Evolutionary conservation across 805 yeast species (phyloP).

Genomic region (Cephaloascus albidus): DNA sequence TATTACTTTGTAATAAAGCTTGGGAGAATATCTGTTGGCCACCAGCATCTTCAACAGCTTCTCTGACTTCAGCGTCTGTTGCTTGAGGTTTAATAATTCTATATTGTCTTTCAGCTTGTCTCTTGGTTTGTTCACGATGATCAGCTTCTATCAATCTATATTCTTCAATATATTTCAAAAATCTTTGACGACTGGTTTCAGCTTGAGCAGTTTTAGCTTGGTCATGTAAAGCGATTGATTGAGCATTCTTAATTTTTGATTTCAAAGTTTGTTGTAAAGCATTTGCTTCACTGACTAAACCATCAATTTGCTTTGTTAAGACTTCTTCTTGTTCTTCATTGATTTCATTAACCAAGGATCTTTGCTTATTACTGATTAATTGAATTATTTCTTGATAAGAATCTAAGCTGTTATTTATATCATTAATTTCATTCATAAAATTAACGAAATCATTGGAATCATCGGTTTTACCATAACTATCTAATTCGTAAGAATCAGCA

Average conservation of each 20-base stretch:
- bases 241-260: constrained; percentile 66
- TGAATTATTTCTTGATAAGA: constrained; percentile 64
- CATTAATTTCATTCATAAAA: constrained; percentile 63
- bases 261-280: constrained; percentile 71
- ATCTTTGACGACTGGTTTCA: constrained; percentile 76
- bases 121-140: constrained; percentile 74
- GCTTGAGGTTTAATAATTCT: constrained; percentile 84
- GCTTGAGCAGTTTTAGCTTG: constrained; percentile 83
- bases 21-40: constrained; percentile 92
- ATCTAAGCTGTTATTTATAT: constrained; percentile 58
- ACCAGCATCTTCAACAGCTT: constrained; percentile 76
- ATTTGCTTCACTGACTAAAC: constrained; percentile 67
- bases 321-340: constrained; percentile 61
- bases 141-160: constrained; percentile 81
- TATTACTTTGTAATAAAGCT: constrained; percentile 77
- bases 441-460: constrained; percentile 42
- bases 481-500: constrained; percentile 1
- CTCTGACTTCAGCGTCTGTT: constrained; percentile 72
- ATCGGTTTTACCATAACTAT: constrained; percentile 5
- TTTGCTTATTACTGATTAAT: constrained; percentile 62
- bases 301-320: constrained; percentile 68
- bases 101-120: constrained; percentile 89
- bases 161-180: constrained; percentile 78
- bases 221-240: constrained; percentile 61
- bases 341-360: constrained; percentile 62